Conservation (phyloP, 495 filamentous ascomycete species). For the Penicillium arizonense region DNA sequence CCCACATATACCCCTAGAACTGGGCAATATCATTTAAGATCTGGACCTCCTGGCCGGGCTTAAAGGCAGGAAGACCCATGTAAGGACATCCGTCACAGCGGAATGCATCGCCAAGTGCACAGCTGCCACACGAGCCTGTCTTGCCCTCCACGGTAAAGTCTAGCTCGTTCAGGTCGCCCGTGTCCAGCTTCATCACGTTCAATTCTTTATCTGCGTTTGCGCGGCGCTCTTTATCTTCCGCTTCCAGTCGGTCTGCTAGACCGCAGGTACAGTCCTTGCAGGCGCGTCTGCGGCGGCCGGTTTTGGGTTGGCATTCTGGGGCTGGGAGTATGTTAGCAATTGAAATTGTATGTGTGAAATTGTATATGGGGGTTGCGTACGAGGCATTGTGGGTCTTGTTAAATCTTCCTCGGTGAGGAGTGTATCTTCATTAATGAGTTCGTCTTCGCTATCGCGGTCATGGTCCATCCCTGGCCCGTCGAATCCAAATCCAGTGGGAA, state of each 20-base stretch:
- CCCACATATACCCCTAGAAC: slow-evolving; percentile 46
- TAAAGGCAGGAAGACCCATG: slow-evolving; percentile 90
- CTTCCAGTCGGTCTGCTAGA: slow-evolving; percentile 72
- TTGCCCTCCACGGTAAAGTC: slow-evolving; percentile 97
- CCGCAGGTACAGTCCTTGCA: slow-evolving; percentile 99
- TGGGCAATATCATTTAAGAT: slow-evolving; percentile 84
- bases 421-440: slow-evolving; percentile 86
- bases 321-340: slow-evolving; percentile 46
- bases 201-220: slow-evolving; percentile 58
- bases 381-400: slow-evolving; percentile 66
- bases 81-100: slow-evolving; percentile 78
- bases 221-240: slow-evolving; percentile 73
- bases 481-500: slow-evolving; percentile 45
- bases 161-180: slow-evolving; percentile 75
- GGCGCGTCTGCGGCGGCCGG: slow-evolving; percentile 86
- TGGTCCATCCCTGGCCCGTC: slow-evolving; percentile 21
- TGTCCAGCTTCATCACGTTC: slow-evolving; percentile 65
- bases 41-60: slow-evolving; percentile 90
- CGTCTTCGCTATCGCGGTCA: slow-evolving; percentile 61
- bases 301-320: slow-evolving; percentile 78
- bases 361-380: slow-evolving; percentile 50
- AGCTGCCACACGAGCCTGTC: slow-evolving; percentile 89
- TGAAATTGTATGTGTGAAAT: background rate
- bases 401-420: slow-evolving; percentile 82
- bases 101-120: slow-evolving; percentile 77